Percentiles rank a stretch among this genome's conserved stretches.
phyloP scores from a whole-genome alignment of 306 rosid species.

The Dryas alaskensis region DNA sequence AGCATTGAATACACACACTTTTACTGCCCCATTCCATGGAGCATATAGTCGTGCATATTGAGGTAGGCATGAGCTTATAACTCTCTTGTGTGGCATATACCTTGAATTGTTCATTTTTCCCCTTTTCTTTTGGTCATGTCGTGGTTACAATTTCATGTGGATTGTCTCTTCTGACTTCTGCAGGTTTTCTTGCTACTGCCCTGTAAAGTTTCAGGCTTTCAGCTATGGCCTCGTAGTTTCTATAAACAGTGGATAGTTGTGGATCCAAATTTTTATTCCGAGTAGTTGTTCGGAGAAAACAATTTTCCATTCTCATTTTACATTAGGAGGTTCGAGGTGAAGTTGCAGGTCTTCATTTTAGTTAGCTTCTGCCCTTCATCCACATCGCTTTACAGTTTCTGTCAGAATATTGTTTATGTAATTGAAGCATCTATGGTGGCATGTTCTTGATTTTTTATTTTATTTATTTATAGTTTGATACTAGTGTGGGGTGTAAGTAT shows the following conservation, averaged over 20 bases:
- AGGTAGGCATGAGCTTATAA: constrained; percentile 36
- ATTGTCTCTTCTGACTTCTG: constrained; percentile 32
- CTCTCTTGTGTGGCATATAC: not conserved
- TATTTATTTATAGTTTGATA: not conserved
- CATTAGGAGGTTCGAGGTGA: constrained; percentile 32
- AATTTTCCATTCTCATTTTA: constrained; percentile 2
- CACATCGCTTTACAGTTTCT: constrained; percentile 15
- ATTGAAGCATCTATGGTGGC: constrained; percentile 20
- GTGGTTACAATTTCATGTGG: not conserved
- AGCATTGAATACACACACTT: constrained; percentile 24
- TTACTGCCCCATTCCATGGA: constrained; percentile 30
- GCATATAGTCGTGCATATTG: constrained; percentile 23
- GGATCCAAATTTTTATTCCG: constrained; percentile 3
- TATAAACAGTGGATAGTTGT: constrained; percentile 16
- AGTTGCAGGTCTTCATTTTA: constrained; percentile 44
- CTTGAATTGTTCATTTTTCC: not conserved
- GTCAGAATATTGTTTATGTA: constrained; percentile 21
- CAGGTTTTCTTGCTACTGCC: constrained; percentile 39
- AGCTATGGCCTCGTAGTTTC: constrained; percentile 13
- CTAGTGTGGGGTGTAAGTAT: constrained; percentile 5
- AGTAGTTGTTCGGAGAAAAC: constrained; percentile 21
- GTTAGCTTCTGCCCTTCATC: constrained; percentile 45
- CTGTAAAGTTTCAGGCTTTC: constrained; percentile 19
- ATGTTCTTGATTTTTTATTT: not conserved
- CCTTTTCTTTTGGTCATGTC: not conserved